Evolutionary conservation across 202 grass and related monocot species (phyloP).

Genomic region (Bolboschoenoplectus hybrid): DNA sequence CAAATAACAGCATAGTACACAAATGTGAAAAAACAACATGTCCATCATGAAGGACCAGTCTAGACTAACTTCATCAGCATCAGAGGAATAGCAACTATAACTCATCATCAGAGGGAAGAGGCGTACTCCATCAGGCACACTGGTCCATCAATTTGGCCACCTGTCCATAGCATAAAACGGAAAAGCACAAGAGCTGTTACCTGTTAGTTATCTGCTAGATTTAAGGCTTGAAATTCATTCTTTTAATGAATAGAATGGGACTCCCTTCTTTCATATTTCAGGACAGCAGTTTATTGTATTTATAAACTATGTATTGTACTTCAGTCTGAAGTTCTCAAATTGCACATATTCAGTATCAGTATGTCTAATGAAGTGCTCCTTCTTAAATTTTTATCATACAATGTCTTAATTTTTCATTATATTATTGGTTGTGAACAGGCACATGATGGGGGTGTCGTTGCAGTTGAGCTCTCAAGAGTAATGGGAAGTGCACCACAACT

Average conservation of each 20-base stretch:
- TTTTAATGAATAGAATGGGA: background rate
- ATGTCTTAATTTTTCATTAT: slow-evolving; percentile 25
- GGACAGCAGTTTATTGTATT: background rate
- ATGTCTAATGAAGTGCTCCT: background rate
- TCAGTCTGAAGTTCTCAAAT: slow-evolving; percentile 9
- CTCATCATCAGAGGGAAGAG: too few relatives aligned
- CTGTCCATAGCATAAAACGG: too few relatives aligned
- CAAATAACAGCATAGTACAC: background rate
- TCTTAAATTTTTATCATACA: slow-evolving; percentile 11
- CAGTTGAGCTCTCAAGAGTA: slow-evolving; percentile 97
- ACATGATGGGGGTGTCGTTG: slow-evolving; percentile 95
- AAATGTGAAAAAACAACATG: background rate
- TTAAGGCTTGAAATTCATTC: background rate
- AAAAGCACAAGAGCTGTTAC: too few relatives aligned
- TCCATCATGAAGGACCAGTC: background rate
- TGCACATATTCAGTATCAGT: background rate
- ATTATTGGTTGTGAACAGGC: slow-evolving; percentile 56
- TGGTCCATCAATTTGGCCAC: too few relatives aligned
- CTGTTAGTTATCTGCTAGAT: too few relatives aligned
- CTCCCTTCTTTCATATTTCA: slow-evolving; percentile 12
- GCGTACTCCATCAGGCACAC: too few relatives aligned
- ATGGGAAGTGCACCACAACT: slow-evolving; percentile 95
- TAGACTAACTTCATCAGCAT: background rate
- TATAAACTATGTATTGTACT: background rate
- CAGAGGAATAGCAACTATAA: background rate